Evolutionary conservation across 148 eudicot genomes (phyloP), one percentile per base, ranked within the genome.

Genomic region (Salicornia ramosissima): DNA sequence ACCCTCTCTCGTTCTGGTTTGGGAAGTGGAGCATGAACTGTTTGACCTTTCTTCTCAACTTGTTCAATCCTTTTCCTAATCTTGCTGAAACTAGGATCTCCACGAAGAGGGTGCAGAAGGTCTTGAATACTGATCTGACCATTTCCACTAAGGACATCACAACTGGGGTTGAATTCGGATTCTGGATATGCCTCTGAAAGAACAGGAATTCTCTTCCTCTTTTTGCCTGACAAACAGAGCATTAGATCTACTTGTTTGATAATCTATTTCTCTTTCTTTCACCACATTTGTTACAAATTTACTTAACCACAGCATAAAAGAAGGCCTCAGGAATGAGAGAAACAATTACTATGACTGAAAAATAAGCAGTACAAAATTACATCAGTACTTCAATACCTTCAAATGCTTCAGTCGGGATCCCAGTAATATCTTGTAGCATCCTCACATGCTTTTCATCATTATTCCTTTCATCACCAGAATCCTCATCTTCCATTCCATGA

Each of bases 101-200:
- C 86, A 39, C 73, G 82, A 42, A 95, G 90, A 46, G 99, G 87
- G 30, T 72, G 86, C 79, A 95, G 52, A 81, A 95, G 90, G 77
- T 87, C 97, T 13, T 89, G 64, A 70, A 89, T 77, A 80, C 82
- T 91, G 68, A 95, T 85, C 64, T 57, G 81, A 34, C 83, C 85
- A 65, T 82, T 82, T 49, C 93, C 91, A 77, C 79, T 85, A 51
- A 90, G 85, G 63, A 90, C 79, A 84, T 88, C 90, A 71, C 89
- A 65, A 61, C 84, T 87, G 7, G 98, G 96, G 85, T 94, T 94
- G 65, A 74, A 87, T 74, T 90, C 96, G 46, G 97, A 91, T 75
- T 95, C 97, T 29, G 96, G 91, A 79, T 91, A 89, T 25, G 90
- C 87, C 82, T 91, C 97, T 13, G 89, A 80, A 67, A 87, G 74